Evolutionary conservation across 1,284 basidiomycete genomes (phyloP).

Genomic region (Tylopilus orsonianus): DNA sequence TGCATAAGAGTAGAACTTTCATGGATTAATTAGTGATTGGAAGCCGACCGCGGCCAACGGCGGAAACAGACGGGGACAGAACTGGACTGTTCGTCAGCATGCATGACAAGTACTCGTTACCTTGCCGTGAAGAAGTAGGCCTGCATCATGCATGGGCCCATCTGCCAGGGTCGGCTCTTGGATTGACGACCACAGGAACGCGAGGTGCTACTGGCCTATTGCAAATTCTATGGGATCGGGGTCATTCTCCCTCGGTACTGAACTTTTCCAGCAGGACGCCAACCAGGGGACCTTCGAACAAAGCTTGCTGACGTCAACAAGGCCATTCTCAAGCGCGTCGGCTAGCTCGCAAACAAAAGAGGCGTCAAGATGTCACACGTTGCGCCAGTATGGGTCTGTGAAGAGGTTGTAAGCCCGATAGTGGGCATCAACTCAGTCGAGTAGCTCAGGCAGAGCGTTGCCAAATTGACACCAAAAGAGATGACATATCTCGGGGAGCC

Average conservation of each 20-base stretch:
- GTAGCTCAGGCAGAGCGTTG: constrained; percentile 24
- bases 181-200: constrained; percentile 42
- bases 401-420: constrained; percentile 42
- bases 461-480: constrained; percentile 29
- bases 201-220: constrained; percentile 49
- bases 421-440: constrained; percentile 30
- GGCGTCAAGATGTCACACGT: constrained; percentile 41
- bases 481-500: constrained; percentile 29
- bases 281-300: constrained; percentile 31
- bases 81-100: too few relatives aligned
- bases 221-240: constrained; percentile 46
- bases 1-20: too few relatives aligned
- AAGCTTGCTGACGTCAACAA: constrained; percentile 32
- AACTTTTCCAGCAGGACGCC: constrained; percentile 23
- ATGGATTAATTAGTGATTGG: too few relatives aligned
- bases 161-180: too few relatives aligned
- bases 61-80: too few relatives aligned
- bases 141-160: too few relatives aligned
- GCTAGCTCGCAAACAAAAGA: constrained; percentile 40
- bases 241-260: constrained; percentile 33
- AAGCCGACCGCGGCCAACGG: too few relatives aligned
- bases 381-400: constrained; percentile 39
- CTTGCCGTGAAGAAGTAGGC: constrained; percentile 41
- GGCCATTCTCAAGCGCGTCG: constrained; percentile 41
- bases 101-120: constrained; percentile 32